Evolutionary conservation across 345 rosid genomes (phyloP), one percentile per base, ranked within the genome.

Genomic region (Hibiscus syriacus): DNA sequence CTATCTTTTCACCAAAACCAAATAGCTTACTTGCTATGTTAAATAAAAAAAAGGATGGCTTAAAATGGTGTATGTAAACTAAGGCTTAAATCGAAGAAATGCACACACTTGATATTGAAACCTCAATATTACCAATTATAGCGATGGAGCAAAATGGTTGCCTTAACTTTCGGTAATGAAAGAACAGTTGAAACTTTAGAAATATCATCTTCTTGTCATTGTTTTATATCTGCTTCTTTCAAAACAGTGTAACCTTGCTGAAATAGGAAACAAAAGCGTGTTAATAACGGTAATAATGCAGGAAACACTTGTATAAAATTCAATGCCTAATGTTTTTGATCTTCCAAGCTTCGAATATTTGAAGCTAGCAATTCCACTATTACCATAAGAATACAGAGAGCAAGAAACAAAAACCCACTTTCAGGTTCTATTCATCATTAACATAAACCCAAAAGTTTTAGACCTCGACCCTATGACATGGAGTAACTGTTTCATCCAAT

Each of bases 181-280:
- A 95, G 96, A 62, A 95, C 97, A 25, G 81, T 74, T 1, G 94
- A 83, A 55, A 95, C 92, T 60, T 82, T 82, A 2, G 77, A 78
- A 69, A 91, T 80, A 64, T 86, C 92, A 72, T 91, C 96, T 69
- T 74, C 85, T 73, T 95, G 99, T n/a, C 71, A 81, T 54, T 71
- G 79, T 30, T 32, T 73, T 74, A 95, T 92, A 83, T 92, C 97
- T 54, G 63, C 84, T 73, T 95, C 96, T 74, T 62, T 82, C 81
- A 92, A 72, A 45, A 90, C 76, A 9, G 81, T 69, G 76, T 77
- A 90, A 72, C 75, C 80, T 80, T 73, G 84, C 99, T 95, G 91
- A 53, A 53, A 53, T 23, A 23, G 14, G 14, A 53, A 53, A 53
- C 30, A 23, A 53, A 53, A 23, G 6, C 29, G 23, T n/a, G n/a